Base-by-base conservation (phyloP, 176 grass and related monocot species). In the Olyra latifolia region DNA sequence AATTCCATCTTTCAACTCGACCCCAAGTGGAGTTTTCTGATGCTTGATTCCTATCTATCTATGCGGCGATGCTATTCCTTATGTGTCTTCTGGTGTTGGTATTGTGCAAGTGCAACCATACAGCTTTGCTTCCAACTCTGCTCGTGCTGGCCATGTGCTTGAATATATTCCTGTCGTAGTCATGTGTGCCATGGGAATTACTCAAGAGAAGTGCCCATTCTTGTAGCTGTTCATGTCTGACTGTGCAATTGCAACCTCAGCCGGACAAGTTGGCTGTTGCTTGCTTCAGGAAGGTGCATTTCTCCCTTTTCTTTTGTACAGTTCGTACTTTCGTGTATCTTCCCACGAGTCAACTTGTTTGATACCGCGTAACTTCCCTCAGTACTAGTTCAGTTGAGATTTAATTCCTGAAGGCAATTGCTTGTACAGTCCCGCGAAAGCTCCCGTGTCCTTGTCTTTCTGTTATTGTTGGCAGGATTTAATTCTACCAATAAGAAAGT, bases 81-180 rank as follows among this genome's bases (percentile, higher is more conserved):
- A 56, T 74, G 81, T 84, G 69, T 19, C 81, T 84, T 88, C 76
- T 84, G 76, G 81, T 75, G 76, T 70, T 30, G 76, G 68, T 84
- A 25, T 60, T 75, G 30, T 59, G 52, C 20, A 80, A 32, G 30
- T 59, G 52, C 20, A 80, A 32, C 23, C 20, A 68, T 60, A 74
- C 35, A 22, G 7, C 43, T 22, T 88, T 27, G 48, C 8, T 56
- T 6, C 4, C 76, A 10, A 8, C 35, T 45, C 32, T 80, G 69
- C 69, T 44, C 2, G 24, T 23, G 56, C 24, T 71, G 44, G 17
- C 81, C 69, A 62, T 80, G 27, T 84, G 52, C 62, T 45, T 80
- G 86, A 74, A 83, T 79, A 46, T 88, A 74, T 88, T 88, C 75
- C 67, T 67, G 54, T 28, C 61, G 47, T 78, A 52, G 68, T 77